Base-by-base conservation (phyloP, 495 filamentous ascomycete genomes). In the Massariosphaeria phaeospora region DNA sequence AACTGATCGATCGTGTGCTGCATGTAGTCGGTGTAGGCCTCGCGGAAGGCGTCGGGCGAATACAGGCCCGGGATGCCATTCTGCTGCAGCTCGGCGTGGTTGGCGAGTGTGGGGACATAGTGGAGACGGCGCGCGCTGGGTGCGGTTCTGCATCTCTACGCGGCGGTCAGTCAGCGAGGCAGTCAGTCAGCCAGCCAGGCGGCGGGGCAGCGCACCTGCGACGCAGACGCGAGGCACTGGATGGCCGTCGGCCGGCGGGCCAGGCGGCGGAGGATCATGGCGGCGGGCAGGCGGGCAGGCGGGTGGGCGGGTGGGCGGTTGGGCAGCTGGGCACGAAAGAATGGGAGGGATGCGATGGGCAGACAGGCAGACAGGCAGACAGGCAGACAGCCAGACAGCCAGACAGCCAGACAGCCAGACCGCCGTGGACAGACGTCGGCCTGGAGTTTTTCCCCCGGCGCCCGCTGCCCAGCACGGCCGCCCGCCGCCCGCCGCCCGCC, bases 1-100 rank as follows among this genome's bases (percentile, higher is more conserved):
- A 98, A 77, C 66, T 82, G 86, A 41, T 87, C 72, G 33, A 91
- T 65, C 55, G 95, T 69, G 44, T 82, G 68, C 23, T 70, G 63
- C 72, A 93, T 88, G 73, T 96, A 96, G 61, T 89, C 72, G 18
- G 75, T 84, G 88, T 89, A 98, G 27, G 90, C 77, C 12, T 85
- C 78, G 48, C 84, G 73, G 67, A 85, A 89, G 10, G 76, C 87
- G 34, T 73, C 72, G 1, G 77, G 70, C 0, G 82, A 80, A 45
- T 94, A 72, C 38, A 96, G 73, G 7, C 78, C 80, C 13, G 80
- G 76, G 9, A 95, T 72, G 40, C 85, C 88, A 55, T 86, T 58
- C 48, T 77, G 57, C 39, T 70, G 65, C 55, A 78, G 82, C 26
- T 64, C 43, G 6, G 65, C 52, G 29, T 82, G 69, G 64, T 86